These are phyloP conservation scores for Withania somnifera DNA, from an alignment of 305 asterid species.

Conservation along the genomic window DNA sequence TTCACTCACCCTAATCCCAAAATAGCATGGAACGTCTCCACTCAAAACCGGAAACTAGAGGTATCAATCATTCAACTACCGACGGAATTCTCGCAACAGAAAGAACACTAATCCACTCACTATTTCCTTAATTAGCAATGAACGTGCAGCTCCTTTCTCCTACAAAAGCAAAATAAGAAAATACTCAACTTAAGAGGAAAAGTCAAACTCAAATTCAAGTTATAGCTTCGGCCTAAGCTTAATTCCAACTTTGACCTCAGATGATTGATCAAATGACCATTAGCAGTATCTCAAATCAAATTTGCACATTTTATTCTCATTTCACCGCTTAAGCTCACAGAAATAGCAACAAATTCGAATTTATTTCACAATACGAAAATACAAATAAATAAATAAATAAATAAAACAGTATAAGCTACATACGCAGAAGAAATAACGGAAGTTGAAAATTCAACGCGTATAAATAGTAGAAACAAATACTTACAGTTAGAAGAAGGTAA, in stretches of 20 bases:
- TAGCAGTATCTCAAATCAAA: too few species aligned
- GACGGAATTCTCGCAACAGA: background rate
- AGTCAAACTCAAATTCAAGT: background rate
- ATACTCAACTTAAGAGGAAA: background rate
- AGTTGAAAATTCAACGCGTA: background rate
- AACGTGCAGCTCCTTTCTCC: background rate
- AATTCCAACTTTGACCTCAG: background rate
- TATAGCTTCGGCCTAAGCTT: background rate
- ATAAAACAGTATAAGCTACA: background rate
- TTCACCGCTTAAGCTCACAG: background rate
- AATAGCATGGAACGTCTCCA: too few species aligned
- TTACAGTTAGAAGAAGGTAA: background rate
- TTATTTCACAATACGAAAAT: background rate
- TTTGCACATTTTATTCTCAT: background rate
- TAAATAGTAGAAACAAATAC: background rate
- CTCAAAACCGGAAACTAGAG: too few species aligned
- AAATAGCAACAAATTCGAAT: background rate
- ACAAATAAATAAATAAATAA: background rate
- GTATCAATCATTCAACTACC: too few species aligned
- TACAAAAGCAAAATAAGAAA: constrained; percentile 7
- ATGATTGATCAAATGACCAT: background rate
- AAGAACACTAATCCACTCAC: constrained; percentile 5
- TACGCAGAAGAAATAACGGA: background rate
- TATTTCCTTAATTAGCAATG: background rate
- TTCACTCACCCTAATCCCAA: constrained; percentile 3